A percentile compares a stretch with the other conserved stretches of the same genome.
Conservation (phyloP, 805 yeast species). For the Candida nitratophila region DNA sequence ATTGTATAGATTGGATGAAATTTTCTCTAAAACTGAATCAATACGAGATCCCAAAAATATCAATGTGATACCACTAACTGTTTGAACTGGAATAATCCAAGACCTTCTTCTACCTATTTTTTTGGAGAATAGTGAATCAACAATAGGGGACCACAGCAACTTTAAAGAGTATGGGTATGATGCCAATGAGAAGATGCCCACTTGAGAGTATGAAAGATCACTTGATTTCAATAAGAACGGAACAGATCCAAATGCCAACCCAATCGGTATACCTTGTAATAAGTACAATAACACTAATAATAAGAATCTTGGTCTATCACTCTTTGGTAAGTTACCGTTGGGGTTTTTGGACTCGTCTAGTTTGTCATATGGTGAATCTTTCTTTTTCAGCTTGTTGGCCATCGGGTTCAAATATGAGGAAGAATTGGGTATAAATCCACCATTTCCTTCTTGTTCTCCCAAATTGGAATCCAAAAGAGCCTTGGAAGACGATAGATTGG, state of each 20-base stretch:
- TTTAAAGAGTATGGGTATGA: conserved; percentile 93
- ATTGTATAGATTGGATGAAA: conserved; percentile 39
- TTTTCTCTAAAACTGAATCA: conserved; percentile 42
- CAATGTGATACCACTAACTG: conserved; percentile 65
- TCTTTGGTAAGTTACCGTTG: conserved; percentile 17
- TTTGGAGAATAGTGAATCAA: conserved; percentile 72
- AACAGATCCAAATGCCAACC: conserved; percentile 88
- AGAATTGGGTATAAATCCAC: background rate
- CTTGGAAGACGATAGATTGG: background rate
- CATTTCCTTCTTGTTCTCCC: background rate
- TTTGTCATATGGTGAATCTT: background rate
- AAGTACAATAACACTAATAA: conserved; percentile 70
- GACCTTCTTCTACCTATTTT: conserved; percentile 76
- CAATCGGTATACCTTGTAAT: conserved; percentile 95
- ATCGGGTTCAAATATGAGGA: conserved; percentile 9
- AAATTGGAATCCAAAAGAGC: background rate
- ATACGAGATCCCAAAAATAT: conserved; percentile 55
- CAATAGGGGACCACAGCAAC: conserved; percentile 92
- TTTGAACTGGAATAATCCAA: conserved; percentile 93
- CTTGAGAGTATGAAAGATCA: conserved; percentile 76
- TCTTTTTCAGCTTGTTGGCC: conserved; percentile 2
- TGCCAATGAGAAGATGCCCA: conserved; percentile 86
- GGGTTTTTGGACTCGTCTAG: background rate
- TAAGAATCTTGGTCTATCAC: conserved; percentile 69
- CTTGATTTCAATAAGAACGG: conserved; percentile 81